Conservation (phyloP, 163 green algal genomes). For the Chlamydomonas reinhardtii region DNA sequence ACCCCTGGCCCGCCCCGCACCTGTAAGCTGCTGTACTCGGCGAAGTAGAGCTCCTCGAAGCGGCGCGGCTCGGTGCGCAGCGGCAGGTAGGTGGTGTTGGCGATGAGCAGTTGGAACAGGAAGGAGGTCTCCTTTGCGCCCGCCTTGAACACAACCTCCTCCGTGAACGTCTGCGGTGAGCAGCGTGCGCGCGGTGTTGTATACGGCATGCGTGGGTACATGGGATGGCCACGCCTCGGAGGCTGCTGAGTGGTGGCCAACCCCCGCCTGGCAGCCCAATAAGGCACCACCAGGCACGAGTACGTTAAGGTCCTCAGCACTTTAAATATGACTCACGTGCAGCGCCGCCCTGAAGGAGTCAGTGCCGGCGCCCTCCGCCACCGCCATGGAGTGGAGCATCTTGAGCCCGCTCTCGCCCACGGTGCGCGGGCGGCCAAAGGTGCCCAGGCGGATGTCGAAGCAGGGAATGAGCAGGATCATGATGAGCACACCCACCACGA, state of each 20-base stretch:
- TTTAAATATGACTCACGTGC: neutral
- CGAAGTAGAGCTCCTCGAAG: constrained; percentile 60
- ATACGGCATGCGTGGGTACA: too few species aligned
- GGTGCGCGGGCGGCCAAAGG: constrained; percentile 70
- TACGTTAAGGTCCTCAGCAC: too few species aligned
- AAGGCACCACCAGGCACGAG: too few species aligned
- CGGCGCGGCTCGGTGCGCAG: constrained; percentile 52
- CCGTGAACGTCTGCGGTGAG: constrained; percentile 38
- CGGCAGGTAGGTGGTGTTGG: constrained; percentile 43
- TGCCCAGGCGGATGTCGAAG: constrained; percentile 81
- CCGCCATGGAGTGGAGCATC: constrained; percentile 82
- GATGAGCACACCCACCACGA: constrained; percentile 83
- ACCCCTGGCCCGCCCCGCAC: neutral
- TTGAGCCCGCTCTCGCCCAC: constrained; percentile 63
- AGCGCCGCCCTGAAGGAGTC: neutral
- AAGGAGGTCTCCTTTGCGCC: constrained; percentile 29
- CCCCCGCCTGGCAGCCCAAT: too few species aligned
- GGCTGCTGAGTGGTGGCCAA: too few species aligned
- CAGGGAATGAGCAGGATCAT: constrained; percentile 90
- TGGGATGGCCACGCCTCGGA: too few species aligned
- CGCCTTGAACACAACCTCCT: constrained; percentile 22
- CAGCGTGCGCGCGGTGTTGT: too few species aligned
- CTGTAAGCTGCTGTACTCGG: constrained; percentile 1
- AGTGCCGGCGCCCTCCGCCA: constrained; percentile 38
- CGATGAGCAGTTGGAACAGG: constrained; percentile 16